Base-by-base conservation (phyloP, 2,329 filamentous ascomycete species). In the Talaromyces sp. region DNA sequence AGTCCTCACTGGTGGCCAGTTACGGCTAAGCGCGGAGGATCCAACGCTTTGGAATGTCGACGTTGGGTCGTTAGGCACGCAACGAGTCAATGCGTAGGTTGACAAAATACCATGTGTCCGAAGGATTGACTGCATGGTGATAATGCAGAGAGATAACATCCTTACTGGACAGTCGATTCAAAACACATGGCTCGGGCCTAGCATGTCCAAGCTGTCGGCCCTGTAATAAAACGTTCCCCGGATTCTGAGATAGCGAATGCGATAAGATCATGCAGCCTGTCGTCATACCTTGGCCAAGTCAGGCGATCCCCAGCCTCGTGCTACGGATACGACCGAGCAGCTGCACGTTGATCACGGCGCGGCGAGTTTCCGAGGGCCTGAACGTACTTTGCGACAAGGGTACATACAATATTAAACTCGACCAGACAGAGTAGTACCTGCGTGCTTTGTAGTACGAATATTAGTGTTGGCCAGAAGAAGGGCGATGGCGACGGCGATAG, bases 221-320 rank as follows among this genome's bases (percentile, higher is more conserved):
- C 19, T 51, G 44, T 9, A 25, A 27, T 7, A 51, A 17, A n/a
- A 7, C 2, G 17, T 39, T 39, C 36, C 36, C 33, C 13, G 25
- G 30, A 17, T 36, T 30, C 44, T 58, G 17, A 52, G 27, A 36
- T 19, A 52, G 27, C 10, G 19, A 19, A 22, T 13, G 25, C 27
- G 15, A 28, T 25, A 30, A 7, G 47, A 22, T 32, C 30, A 55
- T 59, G 58, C 51, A 59, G 30, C 6, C 22, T 59, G 51, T 54
- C 58, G 58, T 59, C 58, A 59, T 55, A 33, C 22, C 22, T 22
- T 22, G 22, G 22, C 22, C 42, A 22, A 42, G 53, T 59, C 51
- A 59, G 42, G 36, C 44, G 58, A 59, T 59, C 25, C 15, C 25
- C 44, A n/a, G 44, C 44, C 25, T 17, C 44, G 44, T 51, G 19